A percentile compares a stretch with the other conserved stretches of the same genome.
Evolutionary conservation across 1,284 basidiomycete genomes (phyloP).

Genomic region (Microbotryum lychnidis-dioicae): DNA sequence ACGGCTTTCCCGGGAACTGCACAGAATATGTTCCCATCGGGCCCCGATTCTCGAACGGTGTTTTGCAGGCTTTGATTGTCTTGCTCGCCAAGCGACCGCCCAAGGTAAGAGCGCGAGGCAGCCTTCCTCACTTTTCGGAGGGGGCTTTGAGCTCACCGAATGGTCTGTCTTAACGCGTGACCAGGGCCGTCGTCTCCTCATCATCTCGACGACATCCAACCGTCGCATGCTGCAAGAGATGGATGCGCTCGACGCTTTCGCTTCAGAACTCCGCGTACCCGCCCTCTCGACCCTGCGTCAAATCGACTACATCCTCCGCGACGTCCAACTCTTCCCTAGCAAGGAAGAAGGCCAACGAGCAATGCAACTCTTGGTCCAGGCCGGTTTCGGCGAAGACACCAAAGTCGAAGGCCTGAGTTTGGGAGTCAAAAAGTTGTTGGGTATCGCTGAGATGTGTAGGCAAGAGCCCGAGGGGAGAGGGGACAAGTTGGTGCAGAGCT

Average conservation of each 20-base stretch:
- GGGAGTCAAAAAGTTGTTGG: constrained; percentile 90
- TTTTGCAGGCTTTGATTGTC: constrained; percentile 85
- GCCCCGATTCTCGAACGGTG: constrained; percentile 87
- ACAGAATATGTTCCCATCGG: constrained; percentile 97
- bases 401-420: constrained; percentile 53
- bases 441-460: constrained; percentile 89
- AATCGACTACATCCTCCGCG: constrained; percentile 70
- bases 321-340: constrained; percentile 67
- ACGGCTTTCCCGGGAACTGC: neutral
- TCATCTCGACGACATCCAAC: constrained; percentile 87
- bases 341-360: constrained; percentile 54
- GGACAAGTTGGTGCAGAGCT: constrained; percentile 40
- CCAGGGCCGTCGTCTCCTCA: constrained; percentile 79
- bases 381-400: constrained; percentile 59
- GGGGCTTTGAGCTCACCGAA: neutral
- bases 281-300: constrained; percentile 66
- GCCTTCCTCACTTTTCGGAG: neutral
- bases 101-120: constrained; percentile 52
- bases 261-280: constrained; percentile 77
- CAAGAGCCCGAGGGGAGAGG: constrained; percentile 52
- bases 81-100: constrained; percentile 84
- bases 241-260: constrained; percentile 80
- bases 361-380: constrained; percentile 61
- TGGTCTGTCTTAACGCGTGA: neutral
- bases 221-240: constrained; percentile 81